A percentile compares a stretch with the other conserved stretches of the same genome.
Evolutionary conservation across 331 rosid genomes (phyloP).

Genomic region (Quercus tomentella): DNA sequence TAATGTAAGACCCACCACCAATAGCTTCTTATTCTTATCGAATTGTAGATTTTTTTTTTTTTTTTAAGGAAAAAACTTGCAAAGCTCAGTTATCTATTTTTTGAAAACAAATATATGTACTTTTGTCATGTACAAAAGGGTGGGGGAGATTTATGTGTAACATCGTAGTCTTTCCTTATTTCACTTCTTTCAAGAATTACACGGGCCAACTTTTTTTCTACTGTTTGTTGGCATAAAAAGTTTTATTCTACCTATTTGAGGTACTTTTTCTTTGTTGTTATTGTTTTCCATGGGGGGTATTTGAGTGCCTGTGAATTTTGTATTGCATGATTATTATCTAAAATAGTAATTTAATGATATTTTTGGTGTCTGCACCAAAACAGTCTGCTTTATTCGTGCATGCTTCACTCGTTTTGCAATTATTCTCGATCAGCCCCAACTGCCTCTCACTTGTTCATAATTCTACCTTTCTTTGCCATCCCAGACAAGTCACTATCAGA

Average conservation of each 20-base stretch:
- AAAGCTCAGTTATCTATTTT: too few species aligned
- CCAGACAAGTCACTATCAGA: slow-evolving; percentile 52
- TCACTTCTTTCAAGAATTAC: too few species aligned
- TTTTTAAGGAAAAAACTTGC: too few species aligned
- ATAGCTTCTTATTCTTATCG: background rate
- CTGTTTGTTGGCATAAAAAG: background rate
- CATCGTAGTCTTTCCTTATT: too few species aligned
- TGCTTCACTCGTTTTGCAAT: slow-evolving; percentile 57
- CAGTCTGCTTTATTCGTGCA: slow-evolving; percentile 45
- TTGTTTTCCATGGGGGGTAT: background rate
- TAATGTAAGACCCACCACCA: background rate
- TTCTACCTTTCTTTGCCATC: slow-evolving; percentile 44
- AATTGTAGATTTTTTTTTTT: background rate
- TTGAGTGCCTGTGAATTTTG: slow-evolving; percentile 18
- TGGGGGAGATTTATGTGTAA: background rate
- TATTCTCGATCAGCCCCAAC: slow-evolving; percentile 38
- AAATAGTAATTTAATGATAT: slow-evolving; percentile 36
- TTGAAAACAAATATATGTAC: background rate
- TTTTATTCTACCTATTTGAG: background rate
- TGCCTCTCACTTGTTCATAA: slow-evolving; percentile 40
- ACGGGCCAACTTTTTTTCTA: background rate
- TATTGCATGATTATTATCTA: slow-evolving; percentile 19
- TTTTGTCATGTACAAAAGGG: background rate
- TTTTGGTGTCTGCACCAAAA: slow-evolving; percentile 25
- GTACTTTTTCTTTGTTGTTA: background rate